Percentiles rank a stretch among this genome's conserved stretches.
Conservation (phyloP, 331 rosid genomes). For the Malus hybrid region DNA sequence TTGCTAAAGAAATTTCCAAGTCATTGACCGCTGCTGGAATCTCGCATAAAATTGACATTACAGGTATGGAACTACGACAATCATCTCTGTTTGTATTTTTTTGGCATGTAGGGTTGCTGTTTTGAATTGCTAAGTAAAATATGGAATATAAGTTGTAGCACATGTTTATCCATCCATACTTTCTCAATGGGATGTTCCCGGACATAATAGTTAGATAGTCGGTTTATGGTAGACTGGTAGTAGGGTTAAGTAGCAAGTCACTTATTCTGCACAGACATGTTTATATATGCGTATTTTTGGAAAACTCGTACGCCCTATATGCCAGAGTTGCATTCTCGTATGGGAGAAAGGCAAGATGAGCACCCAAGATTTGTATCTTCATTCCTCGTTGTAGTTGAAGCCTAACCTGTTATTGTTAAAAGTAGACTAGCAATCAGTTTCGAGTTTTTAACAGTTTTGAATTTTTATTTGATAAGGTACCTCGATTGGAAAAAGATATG, state of each 20-base stretch:
- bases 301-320: no score
- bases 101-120: background rate
- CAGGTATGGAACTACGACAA: constrained; percentile 40
- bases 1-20: constrained; percentile 76
- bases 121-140: background rate
- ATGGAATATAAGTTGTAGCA: background rate
- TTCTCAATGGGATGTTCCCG: background rate
- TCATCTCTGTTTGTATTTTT: background rate
- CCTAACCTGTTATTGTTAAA: background rate
- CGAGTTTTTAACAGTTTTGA: background rate
- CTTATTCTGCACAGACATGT: background rate
- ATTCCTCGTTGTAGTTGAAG: background rate
- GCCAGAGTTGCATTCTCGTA: no score
- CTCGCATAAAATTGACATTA: constrained; percentile 78
- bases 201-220: background rate
- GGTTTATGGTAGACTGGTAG: background rate
- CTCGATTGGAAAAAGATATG: constrained; percentile 81
- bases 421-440: background rate
- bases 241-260: background rate
- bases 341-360: no score
- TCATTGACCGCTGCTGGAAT: constrained; percentile 76
- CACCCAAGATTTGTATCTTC: no score
- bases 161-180: background rate
- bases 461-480: constrained; percentile 40
- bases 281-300: background rate